Percentiles rank a stretch among this genome's conserved stretches.
Evolutionary conservation across 1,284 basidiomycete species (phyloP).

Genomic region (Ceratobasidium sp.): DNA sequence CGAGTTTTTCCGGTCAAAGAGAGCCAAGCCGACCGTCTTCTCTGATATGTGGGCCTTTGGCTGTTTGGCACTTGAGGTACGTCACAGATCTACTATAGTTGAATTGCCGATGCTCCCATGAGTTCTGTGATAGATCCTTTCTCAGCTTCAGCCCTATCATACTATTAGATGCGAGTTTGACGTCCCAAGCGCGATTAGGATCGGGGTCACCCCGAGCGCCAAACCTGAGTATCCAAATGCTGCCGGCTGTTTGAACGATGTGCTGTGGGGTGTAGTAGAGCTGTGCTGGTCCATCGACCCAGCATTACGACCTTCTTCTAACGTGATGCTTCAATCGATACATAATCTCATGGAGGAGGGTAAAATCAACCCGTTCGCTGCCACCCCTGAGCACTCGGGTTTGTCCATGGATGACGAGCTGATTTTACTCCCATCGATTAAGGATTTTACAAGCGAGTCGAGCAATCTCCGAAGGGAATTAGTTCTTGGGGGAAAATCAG

Average conservation of each 20-base stretch:
- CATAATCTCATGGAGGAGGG: constrained; percentile 10
- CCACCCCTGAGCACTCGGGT: constrained; percentile 8
- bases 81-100: neutral
- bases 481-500: neutral
- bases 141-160: constrained; percentile 34
- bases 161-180: constrained; percentile 17
- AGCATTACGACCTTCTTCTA: constrained; percentile 12
- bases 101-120: neutral
- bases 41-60: constrained; percentile 41
- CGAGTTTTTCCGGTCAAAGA: neutral
- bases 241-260: constrained; percentile 39
- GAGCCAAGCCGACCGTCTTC: constrained; percentile 9
- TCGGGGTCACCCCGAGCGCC: constrained; percentile 6
- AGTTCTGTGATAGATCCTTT: constrained; percentile 19
- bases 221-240: constrained; percentile 35
- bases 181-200: constrained; percentile 4
- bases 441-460: neutral
- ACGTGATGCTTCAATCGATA: neutral
- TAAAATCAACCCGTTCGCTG: neutral
- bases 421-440: neutral
- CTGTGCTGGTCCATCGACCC: constrained; percentile 16
- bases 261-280: constrained; percentile 16
- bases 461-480: neutral
- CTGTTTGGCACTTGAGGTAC: constrained; percentile 24
- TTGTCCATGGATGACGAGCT: constrained; percentile 1